Evolutionary conservation across 768 basidiomycete species (phyloP).

Genomic region (Grammothele lineata): DNA sequence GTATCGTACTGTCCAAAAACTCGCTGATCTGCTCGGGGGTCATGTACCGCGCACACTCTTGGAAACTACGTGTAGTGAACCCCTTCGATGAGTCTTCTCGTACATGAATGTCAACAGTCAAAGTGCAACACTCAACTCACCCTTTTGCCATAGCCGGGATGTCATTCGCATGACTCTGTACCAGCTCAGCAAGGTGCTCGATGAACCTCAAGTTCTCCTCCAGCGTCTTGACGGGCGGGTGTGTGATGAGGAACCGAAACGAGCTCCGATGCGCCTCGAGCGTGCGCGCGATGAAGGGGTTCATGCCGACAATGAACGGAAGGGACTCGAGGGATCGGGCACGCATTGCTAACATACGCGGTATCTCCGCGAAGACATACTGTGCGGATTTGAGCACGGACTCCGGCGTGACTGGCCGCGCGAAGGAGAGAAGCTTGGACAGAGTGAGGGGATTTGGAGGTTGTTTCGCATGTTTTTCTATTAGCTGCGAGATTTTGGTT

Average conservation of each 20-base stretch:
- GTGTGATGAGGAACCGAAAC: slow-evolving; percentile 64
- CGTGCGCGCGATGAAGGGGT: slow-evolving; percentile 76
- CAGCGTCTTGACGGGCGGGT: slow-evolving; percentile 59
- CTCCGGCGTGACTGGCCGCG: slow-evolving; percentile 63
- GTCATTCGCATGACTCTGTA: slow-evolving; percentile 78
- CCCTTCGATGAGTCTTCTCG: not conserved
- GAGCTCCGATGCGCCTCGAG: slow-evolving; percentile 65
- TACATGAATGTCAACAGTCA: not conserved
- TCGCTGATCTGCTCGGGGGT: slow-evolving; percentile 71
- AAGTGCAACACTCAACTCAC: slow-evolving; percentile 31
- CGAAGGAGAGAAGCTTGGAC: slow-evolving; percentile 69
- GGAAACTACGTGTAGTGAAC: slow-evolving; percentile 77
- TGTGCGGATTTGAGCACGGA: slow-evolving; percentile 73
- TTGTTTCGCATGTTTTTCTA: slow-evolving; percentile 60
- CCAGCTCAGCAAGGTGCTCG: slow-evolving; percentile 62
- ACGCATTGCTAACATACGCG: slow-evolving; percentile 69
- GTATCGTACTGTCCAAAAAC: slow-evolving; percentile 82
- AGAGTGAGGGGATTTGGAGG: slow-evolving; percentile 69
- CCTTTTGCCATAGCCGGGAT: slow-evolving; percentile 91
- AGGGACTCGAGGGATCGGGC: slow-evolving; percentile 70
- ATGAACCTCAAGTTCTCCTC: slow-evolving; percentile 70
- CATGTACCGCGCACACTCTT: slow-evolving; percentile 83
- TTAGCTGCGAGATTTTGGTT: slow-evolving; percentile 55
- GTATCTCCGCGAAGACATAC: slow-evolving; percentile 73
- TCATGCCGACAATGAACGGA: slow-evolving; percentile 87